phyloP scores from a whole-genome alignment of 495 filamentous ascomycete species.

The Neurospora terricola region DNA sequence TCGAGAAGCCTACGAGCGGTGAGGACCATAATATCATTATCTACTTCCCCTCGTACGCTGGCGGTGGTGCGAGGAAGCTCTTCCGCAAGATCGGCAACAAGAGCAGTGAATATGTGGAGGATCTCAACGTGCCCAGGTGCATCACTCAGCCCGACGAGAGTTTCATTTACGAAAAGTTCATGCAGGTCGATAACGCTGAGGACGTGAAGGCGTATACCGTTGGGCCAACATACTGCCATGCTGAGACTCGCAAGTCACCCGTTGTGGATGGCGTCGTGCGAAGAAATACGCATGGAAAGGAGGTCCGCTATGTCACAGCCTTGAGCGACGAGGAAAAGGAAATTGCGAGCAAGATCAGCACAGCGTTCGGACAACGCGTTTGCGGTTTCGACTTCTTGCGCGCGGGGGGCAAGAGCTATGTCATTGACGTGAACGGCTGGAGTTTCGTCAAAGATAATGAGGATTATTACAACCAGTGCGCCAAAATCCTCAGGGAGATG shows the following conservation, averaged over 20 bases:
- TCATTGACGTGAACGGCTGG: conserved; percentile 99
- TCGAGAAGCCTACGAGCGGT: conserved; percentile 96
- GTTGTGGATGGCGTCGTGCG: conserved; percentile 94
- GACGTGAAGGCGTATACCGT: conserved; percentile 99
- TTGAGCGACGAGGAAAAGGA: conserved; percentile 69
- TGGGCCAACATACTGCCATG: conserved; percentile 86
- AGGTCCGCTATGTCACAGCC: conserved; percentile 87
- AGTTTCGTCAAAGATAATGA: conserved; percentile 99
- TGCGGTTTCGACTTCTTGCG: conserved; percentile 95
- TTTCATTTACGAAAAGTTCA: conserved; percentile 95
- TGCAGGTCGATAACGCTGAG: conserved; percentile 90
- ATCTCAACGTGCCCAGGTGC: conserved; percentile 62
- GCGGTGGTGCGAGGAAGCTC: conserved; percentile 80
- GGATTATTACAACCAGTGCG: conserved; percentile 90
- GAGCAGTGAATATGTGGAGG: conserved; percentile 82
- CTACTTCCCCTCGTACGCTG: conserved; percentile 78
- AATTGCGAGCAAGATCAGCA: conserved; percentile 83
- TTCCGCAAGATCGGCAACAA: conserved; percentile 98
- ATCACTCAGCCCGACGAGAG: conserved; percentile 68
- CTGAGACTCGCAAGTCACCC: conserved; percentile 92
- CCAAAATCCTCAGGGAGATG: conserved; percentile 73
- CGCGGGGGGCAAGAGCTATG: conserved; percentile 79
- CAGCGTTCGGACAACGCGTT: conserved; percentile 86
- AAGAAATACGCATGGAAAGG: conserved; percentile 93
- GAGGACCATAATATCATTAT: conserved; percentile 99